phyloP scores from a whole-genome alignment of 2,329 filamentous ascomycete species.

The Hypomyces rosellus region DNA sequence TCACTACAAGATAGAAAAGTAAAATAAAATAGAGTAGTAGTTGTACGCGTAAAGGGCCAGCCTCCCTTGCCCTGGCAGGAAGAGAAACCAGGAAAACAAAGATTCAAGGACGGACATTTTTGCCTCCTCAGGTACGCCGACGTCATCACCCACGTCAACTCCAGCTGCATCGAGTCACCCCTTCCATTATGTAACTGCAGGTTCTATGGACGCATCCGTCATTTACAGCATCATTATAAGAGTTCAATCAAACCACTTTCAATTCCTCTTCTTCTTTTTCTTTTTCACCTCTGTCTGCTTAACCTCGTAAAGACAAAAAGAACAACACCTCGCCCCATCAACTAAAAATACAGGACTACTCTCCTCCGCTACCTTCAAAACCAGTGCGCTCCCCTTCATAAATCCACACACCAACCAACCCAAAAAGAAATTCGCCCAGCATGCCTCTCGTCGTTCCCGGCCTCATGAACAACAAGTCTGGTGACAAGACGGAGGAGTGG shows the following conservation, averaged over 20 bases:
- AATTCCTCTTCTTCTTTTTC: background rate
- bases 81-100: too few species aligned
- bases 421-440: slow-evolving; percentile 14
- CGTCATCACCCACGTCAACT: background rate
- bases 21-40: too few species aligned
- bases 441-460: slow-evolving; percentile 63
- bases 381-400: too few species aligned
- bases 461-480: slow-evolving; percentile 39
- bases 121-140: background rate
- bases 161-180: background rate
- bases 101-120: too few species aligned
- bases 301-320: background rate
- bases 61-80: too few species aligned
- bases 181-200: too few species aligned
- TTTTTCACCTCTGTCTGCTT: background rate
- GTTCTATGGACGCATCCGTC: too few species aligned
- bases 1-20: too few species aligned
- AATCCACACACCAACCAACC: background rate
- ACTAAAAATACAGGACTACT: background rate
- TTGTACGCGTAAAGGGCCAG: too few species aligned
- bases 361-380: too few species aligned
- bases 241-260: background rate
- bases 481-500: slow-evolving; percentile 51
- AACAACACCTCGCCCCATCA: background rate
- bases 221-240: too few species aligned